Evolutionary conservation across 2,329 filamentous ascomycete genomes (phyloP).

Genomic region (Fusarium sp.): DNA sequence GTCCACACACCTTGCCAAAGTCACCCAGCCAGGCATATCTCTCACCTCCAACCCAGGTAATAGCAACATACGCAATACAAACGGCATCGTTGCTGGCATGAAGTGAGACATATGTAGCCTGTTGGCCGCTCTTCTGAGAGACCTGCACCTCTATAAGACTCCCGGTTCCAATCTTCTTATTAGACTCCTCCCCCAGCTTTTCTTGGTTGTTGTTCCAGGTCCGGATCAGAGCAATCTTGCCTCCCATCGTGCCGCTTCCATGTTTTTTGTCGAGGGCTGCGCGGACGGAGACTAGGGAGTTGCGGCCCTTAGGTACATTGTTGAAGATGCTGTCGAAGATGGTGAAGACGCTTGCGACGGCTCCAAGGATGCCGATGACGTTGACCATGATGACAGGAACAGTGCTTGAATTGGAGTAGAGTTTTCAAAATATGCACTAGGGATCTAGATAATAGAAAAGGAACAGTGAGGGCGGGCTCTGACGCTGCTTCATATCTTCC

Average conservation of each 20-base stretch:
- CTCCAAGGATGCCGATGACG: not conserved
- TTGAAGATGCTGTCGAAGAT: not conserved
- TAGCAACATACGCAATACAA: not conserved
- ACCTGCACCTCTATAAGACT: not conserved
- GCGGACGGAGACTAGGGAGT: not conserved
- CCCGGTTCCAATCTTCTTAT: not conserved
- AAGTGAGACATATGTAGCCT: not conserved
- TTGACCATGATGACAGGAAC: not conserved
- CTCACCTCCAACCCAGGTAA: not conserved
- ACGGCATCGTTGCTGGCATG: not conserved
- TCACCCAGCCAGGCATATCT: not conserved
- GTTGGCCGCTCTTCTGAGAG: not conserved
- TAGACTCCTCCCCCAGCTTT: not conserved
- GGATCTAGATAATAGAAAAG: not conserved
- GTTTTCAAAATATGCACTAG: not conserved
- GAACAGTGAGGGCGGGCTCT: not conserved
- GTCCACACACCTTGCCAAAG: not conserved
- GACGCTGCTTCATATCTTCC: too few species aligned
- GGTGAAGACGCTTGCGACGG: not conserved
- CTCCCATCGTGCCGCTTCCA: not conserved
- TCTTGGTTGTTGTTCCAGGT: not conserved
- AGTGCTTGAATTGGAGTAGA: not conserved
- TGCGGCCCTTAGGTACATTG: not conserved
- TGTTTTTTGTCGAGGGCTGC: not conserved
- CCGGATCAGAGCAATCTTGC: not conserved